Conservation (phyloP, 306 rosid genomes). For the Cyamopsis tetragonoloba region DNA sequence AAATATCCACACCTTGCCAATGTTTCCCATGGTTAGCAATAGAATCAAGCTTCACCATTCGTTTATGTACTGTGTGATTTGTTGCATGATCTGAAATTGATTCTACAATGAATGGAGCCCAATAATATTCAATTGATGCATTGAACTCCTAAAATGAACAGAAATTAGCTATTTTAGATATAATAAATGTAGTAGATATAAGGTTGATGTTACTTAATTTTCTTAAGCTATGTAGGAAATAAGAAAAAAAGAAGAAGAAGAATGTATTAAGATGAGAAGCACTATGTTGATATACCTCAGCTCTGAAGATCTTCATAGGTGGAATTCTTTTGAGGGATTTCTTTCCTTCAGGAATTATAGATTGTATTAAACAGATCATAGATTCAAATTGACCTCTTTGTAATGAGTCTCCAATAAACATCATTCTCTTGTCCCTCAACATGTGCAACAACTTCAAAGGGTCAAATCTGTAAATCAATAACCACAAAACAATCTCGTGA, state of each 20-base stretch:
- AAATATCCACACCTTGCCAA: constrained; percentile 79
- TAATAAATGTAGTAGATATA: too few relatives aligned
- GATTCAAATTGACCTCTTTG: constrained; percentile 92
- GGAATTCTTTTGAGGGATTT: constrained; percentile 72
- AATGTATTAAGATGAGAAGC: not conserved
- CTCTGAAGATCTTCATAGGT: constrained; percentile 78
- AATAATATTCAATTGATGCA: constrained; percentile 79
- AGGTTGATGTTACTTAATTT: not conserved
- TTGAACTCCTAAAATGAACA: constrained; percentile 54
- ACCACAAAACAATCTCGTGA: not conserved
- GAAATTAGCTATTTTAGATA: constrained; percentile 17
- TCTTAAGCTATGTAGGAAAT: not conserved
- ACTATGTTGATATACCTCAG: constrained; percentile 42
- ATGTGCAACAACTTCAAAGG: constrained; percentile 72
- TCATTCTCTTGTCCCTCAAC: constrained; percentile 68
- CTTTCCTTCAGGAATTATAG: constrained; percentile 69
- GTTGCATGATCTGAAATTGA: constrained; percentile 91
- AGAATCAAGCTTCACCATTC: constrained; percentile 72
- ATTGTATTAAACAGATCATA: constrained; percentile 77
- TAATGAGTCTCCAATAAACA: constrained; percentile 88
- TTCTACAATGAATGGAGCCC: constrained; percentile 92
- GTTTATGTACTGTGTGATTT: constrained; percentile 66
- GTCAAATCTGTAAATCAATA: constrained; percentile 57
- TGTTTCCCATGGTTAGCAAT: constrained; percentile 74
- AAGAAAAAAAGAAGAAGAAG: not conserved